phyloP scores from a whole-genome alignment of 768 basidiomycete species.

The Hericium erinaceus region DNA sequence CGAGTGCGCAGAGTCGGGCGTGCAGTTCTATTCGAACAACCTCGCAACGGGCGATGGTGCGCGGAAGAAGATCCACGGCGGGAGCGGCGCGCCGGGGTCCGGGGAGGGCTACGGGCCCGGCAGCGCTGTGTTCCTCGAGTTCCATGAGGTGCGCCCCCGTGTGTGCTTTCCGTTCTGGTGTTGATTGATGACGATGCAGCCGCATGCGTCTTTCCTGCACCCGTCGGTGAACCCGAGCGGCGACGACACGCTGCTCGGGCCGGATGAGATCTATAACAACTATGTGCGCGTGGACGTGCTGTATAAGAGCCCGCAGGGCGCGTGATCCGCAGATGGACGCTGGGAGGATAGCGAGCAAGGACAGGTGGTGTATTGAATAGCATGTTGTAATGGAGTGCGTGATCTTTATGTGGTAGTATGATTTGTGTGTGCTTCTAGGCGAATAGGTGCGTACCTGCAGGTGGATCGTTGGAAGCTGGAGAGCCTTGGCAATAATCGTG shows the following conservation, averaged over 20 bases:
- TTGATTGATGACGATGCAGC: slow-evolving; percentile 19
- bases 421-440: no score
- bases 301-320: slow-evolving; percentile 8
- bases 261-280: slow-evolving; percentile 67
- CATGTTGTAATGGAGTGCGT: no score
- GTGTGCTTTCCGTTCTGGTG: background rate
- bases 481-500: no score
- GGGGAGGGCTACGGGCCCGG: slow-evolving; percentile 35
- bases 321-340: background rate
- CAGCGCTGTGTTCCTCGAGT: slow-evolving; percentile 23
- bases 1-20: slow-evolving; percentile 49
- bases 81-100: slow-evolving; percentile 44
- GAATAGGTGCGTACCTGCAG: no score
- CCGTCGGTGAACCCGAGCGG: slow-evolving; percentile 39
- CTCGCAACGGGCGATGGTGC: slow-evolving; percentile 40
- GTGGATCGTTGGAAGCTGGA: no score
- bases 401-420: no score
- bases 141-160: slow-evolving; percentile 18
- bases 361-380: no score
- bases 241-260: slow-evolving; percentile 59
- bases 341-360: no score
- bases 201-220: slow-evolving; percentile 58
- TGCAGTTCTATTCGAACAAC: slow-evolving; percentile 68
- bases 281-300: slow-evolving; percentile 51
- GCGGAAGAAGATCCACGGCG: slow-evolving; percentile 69